These are phyloP conservation scores for Trypanosoma grayi DNA, from an alignment of 208 protist species.

Conservation along the genomic window DNA sequence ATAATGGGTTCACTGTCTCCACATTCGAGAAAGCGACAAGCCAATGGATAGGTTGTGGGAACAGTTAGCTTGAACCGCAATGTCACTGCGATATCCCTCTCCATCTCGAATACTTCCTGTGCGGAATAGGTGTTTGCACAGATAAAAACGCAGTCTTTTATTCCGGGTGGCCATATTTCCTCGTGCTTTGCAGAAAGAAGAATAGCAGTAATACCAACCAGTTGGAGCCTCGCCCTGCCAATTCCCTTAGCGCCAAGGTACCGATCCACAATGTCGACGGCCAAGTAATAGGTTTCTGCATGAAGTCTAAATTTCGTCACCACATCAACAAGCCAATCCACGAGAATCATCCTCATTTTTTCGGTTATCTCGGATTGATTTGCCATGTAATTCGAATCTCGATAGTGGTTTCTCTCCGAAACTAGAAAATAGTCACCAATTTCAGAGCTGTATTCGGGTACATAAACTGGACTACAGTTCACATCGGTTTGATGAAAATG, in stretches of 20 bases:
- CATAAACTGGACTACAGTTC: conserved; percentile 9
- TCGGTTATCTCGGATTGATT: conserved; percentile 92
- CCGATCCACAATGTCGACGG: conserved; percentile 96
- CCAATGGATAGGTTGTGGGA: conserved; percentile 66
- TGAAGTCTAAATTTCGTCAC: conserved; percentile 93
- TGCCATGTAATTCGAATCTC: conserved; percentile 46
- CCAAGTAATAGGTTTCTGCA: conserved; percentile 96
- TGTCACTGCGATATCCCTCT: conserved; percentile 57
- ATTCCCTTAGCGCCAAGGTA: conserved; percentile 69
- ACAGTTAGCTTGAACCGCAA: conserved; percentile 77
- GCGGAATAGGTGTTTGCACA: conserved; percentile 87
- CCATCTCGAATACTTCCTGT: conserved; percentile 77
- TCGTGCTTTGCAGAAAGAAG: conserved; percentile 91
- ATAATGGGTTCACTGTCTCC: conserved; percentile 19
- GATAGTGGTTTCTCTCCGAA: conserved; percentile 45
- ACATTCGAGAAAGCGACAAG: conserved; percentile 44
- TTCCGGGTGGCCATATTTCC: conserved; percentile 84
- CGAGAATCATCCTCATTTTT: conserved; percentile 94
- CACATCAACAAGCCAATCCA: conserved; percentile 98
- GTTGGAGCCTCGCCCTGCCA: conserved; percentile 71
- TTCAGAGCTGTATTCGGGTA: conserved; percentile 64
- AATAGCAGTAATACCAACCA: conserved; percentile 85
- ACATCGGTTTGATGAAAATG: not conserved
- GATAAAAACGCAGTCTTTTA: conserved; percentile 93
- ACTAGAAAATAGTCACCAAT: conserved; percentile 75